Base-by-base conservation (phyloP, 257 asterid species). In the Datura wrightii region DNA sequence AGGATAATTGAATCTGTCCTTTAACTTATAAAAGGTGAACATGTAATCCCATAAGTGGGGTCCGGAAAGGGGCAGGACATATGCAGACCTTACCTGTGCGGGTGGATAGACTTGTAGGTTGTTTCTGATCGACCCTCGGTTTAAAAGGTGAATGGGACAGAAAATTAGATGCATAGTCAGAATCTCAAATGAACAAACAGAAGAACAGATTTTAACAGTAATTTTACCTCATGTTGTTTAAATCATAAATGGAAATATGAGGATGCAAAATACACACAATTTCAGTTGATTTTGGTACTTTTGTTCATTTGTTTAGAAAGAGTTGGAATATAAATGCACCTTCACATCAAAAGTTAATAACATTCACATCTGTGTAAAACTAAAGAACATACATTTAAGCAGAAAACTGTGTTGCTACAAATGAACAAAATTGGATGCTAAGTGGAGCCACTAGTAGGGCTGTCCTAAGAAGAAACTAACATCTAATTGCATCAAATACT, bases 401-500 rank as follows among this genome's bases (percentile, higher is more conserved):
- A 66, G 19, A 31, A 72, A 72, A 46, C 37, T 4, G 1, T 72
- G 18, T 46, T 1, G 6, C 80, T 72, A 72, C 41, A 44, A 72
- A 72, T 44, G 42, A 46, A 72, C 80, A 46, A 11, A 72, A 46
- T 13, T 19, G 11, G 41, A 72, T 46, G 41, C 58, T 19, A 72
- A 46, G 41, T 19, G 58, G 41, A 10, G 41, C 16, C 70, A 62
- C 70, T 62, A 31, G 3, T 31, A 16, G 31, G 31, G 34, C 59
- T 1, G 56, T 72, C 6, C 80, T 44, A 44, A 72, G 11, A 19
- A 46, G 80, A 72, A 50, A 72, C 59, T 72, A 72, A 72, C 56
- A 46, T n/a, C 58, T 46, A 72, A 46, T 72, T 6, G 80, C 58
- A n/a, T 58, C 80, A 72, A 46, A 53, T 24, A 24, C 41, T 72